These are phyloP conservation scores for Tetrapyrgos nigripes DNA, from an alignment of 1,284 basidiomycete genomes.

Conservation along the genomic window DNA sequence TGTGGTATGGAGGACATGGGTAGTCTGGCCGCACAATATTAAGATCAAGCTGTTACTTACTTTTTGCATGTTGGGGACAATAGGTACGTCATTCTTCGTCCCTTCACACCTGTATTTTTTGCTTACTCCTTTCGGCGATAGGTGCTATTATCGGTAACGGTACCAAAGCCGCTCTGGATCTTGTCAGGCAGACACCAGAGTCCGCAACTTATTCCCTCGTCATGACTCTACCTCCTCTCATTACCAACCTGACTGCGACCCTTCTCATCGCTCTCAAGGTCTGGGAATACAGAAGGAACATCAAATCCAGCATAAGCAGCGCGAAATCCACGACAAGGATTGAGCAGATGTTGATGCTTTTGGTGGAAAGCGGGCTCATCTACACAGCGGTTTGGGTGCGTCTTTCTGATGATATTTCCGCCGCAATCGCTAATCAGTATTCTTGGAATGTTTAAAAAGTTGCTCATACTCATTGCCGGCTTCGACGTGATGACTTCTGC, in stretches of 20 bases:
- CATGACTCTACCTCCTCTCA: slow-evolving; percentile 11
- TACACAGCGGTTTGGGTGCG: slow-evolving; percentile 13
- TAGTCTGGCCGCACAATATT: slow-evolving; percentile 7
- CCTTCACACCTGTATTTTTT: too few species aligned
- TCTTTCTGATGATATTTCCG: neutral
- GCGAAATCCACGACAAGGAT: slow-evolving; percentile 4
- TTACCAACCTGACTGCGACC: slow-evolving; percentile 12
- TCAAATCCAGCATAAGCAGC: slow-evolving; percentile 10
- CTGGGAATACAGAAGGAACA: slow-evolving; percentile 12
- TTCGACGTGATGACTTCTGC: slow-evolving; percentile 14
- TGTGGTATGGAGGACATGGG: slow-evolving; percentile 14
- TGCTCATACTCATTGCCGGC: slow-evolving; percentile 12
- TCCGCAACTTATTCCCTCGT: slow-evolving; percentile 11
- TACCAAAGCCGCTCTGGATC: slow-evolving; percentile 6
- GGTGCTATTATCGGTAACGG: slow-evolving; percentile 14
- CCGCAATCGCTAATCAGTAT: neutral
- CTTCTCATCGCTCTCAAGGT: slow-evolving; percentile 6
- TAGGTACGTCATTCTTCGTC: neutral
- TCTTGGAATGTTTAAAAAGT: neutral
- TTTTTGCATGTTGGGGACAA: slow-evolving; percentile 11
- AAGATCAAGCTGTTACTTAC: slow-evolving; percentile 3
- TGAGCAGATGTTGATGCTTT: slow-evolving; percentile 10
- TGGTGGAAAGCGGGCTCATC: slow-evolving; percentile 9
- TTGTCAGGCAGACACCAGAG: slow-evolving; percentile 1
- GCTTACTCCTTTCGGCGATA: neutral